Conservation (phyloP, 2,329 filamentous ascomycete species). For the Xylariaceae sp. region DNA sequence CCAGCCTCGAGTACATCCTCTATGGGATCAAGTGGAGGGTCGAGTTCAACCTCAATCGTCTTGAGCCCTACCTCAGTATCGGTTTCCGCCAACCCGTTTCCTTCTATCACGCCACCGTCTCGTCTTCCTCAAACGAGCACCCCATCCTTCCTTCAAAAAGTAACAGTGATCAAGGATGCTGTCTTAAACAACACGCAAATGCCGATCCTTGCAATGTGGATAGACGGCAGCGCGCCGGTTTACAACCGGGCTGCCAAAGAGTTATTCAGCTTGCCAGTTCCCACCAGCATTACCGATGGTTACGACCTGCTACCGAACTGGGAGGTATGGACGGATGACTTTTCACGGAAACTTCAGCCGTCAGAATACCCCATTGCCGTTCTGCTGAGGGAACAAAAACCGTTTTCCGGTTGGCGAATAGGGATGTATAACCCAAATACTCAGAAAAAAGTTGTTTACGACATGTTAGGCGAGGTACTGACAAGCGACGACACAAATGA, state of each 20-base stretch:
- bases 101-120: constrained; percentile 64
- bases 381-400: constrained; percentile 58
- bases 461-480: constrained; percentile 66
- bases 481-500: constrained; percentile 65
- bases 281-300: constrained; percentile 43
- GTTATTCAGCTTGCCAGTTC: constrained; percentile 46
- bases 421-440: constrained; percentile 59
- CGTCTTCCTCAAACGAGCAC: constrained; percentile 52
- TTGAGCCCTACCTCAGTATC: constrained; percentile 51
- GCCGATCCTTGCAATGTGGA: constrained; percentile 78
- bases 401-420: constrained; percentile 58
- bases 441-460: constrained; percentile 56
- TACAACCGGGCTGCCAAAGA: constrained; percentile 65
- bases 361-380: constrained; percentile 66
- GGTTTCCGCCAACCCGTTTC: constrained; percentile 59
- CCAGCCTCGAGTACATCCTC: constrained; percentile 46
- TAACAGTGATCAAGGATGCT: constrained; percentile 73
- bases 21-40: constrained; percentile 46
- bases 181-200: constrained; percentile 72
- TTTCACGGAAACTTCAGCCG: constrained; percentile 53
- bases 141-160: constrained; percentile 69
- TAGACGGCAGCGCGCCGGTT: constrained; percentile 70
- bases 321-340: constrained; percentile 64
- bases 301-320: constrained; percentile 60
- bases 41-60: constrained; percentile 45